Evolutionary conservation across 257 asterid genomes (phyloP), one percentile per base, ranked within the genome.

Genomic region (Cordia subcordata): DNA sequence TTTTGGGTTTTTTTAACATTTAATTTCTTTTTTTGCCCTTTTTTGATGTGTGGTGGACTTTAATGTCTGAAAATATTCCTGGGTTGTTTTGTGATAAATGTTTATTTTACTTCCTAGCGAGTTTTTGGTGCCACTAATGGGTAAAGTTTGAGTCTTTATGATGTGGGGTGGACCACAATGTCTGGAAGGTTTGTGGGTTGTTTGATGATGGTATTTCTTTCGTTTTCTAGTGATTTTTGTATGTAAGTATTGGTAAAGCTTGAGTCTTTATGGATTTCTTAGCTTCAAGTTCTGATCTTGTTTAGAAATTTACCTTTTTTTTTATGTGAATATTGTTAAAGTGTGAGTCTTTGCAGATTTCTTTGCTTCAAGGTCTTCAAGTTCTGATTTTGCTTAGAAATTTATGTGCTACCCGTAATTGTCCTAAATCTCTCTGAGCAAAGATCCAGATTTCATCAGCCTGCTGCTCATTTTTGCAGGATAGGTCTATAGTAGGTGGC

Each of bases 181-280:
- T 27, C 35, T 1, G 35, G 6, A 27, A 27, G 27, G 22, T 47
- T 47, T 61, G 35, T 46, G 51, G 17, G 51, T 14, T 8, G n/a
- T 5, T 5, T 13, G 2, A 46, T 46, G 51, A 17, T 8, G 18
- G 15, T 19, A 11, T 58, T 62, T 18, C 35, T 67, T n/a, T 10
- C 15, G 40, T 12, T 40, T 11, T 13, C 14, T 44, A 47, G 13
- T 44, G 59, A 13, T 67, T 44, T 46, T 27, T 27, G 58, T 53
- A n/a, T 40, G 60, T 38, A 42, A 21, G 55, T 42, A 53, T 67
- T 53, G 49, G 56, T 38, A 49, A 56, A 62, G 53, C 40, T 72
- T 55, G 33, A 49, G 70, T 39, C 49, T 55, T 61, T 65, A 38
- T 46, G 39, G 20, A 18, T 57, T 57, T 23, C 23, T 35, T 60